Evolutionary conservation across 2,329 filamentous ascomycete species (phyloP).

Genomic region (Colletotrichum siamense): DNA sequence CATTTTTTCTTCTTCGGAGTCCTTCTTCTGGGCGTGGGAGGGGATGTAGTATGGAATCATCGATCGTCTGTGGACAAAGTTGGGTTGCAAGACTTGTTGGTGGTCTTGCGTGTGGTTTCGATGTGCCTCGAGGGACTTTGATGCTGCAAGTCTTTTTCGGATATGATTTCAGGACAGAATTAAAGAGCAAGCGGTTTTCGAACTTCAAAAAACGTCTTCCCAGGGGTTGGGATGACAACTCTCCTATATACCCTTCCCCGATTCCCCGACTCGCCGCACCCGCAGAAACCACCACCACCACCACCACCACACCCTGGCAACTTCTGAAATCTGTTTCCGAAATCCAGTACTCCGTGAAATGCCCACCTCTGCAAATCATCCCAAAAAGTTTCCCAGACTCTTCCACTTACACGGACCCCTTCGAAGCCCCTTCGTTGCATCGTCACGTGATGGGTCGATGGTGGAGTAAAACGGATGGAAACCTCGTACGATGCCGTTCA

Average conservation of each 20-base stretch:
- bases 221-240: background rate
- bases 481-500: constrained; percentile 19
- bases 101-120: background rate
- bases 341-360: background rate
- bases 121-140: background rate
- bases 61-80: background rate
- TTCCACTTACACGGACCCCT: constrained; percentile 10
- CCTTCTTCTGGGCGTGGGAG: background rate
- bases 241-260: background rate
- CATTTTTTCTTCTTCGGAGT: background rate
- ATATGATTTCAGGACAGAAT: background rate
- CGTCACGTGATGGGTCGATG: constrained; percentile 18
- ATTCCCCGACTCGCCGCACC: background rate
- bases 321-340: background rate
- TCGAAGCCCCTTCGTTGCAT: background rate
- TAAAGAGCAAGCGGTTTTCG: background rate
- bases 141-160: background rate
- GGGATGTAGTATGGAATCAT: background rate
- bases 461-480: constrained; percentile 4
- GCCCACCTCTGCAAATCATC: background rate
- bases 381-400: background rate
- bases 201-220: background rate
- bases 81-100: background rate
- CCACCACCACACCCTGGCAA: background rate
- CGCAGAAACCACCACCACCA: background rate